phyloP scores from a whole-genome alignment of 2,329 filamentous ascomycete genomes.

The Clarireedia monteithiana region DNA sequence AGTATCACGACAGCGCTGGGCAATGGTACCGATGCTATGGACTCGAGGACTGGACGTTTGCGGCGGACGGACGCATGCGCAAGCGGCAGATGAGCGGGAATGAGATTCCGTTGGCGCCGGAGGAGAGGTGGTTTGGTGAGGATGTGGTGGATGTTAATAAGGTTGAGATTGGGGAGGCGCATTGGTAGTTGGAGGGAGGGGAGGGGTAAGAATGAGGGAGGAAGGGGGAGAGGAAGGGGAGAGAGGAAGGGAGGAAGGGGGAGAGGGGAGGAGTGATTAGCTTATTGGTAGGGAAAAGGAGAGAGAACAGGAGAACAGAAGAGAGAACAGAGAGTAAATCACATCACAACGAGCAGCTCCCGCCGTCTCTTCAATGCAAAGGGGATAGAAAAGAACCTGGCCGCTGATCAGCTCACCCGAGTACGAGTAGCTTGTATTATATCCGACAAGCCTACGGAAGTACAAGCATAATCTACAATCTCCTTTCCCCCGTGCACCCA shows the following conservation, averaged over 20 bases:
- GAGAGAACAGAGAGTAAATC: too few relatives aligned
- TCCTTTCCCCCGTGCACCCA: too few relatives aligned
- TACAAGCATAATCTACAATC: too few relatives aligned
- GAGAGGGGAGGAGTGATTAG: too few relatives aligned
- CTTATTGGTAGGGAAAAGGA: not conserved
- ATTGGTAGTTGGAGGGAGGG: constrained; percentile 44
- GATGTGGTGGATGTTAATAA: constrained; percentile 56
- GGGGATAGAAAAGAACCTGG: too few relatives aligned
- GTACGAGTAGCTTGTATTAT: too few relatives aligned
- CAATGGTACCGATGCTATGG: constrained; percentile 88
- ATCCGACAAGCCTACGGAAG: too few relatives aligned
- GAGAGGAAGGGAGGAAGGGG: too few relatives aligned
- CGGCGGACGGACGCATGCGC: constrained; percentile 59
- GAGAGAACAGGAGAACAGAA: not conserved
- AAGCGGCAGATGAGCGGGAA: constrained; percentile 74
- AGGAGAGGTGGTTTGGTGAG: constrained; percentile 61
- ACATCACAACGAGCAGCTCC: too few relatives aligned
- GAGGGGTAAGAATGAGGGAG: not conserved
- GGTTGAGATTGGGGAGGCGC: constrained; percentile 57
- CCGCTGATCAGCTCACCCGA: too few relatives aligned
- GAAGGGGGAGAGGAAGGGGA: not conserved
- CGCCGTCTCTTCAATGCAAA: too few relatives aligned
- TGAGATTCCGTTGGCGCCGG: constrained; percentile 54
- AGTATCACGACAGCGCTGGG: constrained; percentile 62
- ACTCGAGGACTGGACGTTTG: constrained; percentile 73